phyloP scores from a whole-genome alignment of 2,329 filamentous ascomycete species.

The Fusarium longipes region DNA sequence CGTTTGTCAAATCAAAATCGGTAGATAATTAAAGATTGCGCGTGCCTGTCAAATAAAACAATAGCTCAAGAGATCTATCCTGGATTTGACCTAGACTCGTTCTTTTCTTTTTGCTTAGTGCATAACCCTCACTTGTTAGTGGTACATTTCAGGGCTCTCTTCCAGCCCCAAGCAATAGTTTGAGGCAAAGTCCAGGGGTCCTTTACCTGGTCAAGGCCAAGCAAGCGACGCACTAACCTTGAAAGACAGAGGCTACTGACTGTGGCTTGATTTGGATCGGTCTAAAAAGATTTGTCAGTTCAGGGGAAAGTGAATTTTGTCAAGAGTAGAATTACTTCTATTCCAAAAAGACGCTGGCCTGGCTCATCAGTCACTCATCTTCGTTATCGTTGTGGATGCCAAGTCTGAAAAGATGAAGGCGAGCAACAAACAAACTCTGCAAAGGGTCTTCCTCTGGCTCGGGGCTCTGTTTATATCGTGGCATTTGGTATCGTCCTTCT shows the following conservation, averaged over 20 bases:
- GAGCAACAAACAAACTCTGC: background rate
- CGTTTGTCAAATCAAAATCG: background rate
- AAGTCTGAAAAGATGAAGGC: background rate
- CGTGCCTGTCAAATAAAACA: background rate
- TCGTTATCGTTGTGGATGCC: fast-evolving
- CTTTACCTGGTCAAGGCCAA: background rate
- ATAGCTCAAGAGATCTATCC: background rate
- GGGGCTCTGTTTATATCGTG: constrained; percentile 10
- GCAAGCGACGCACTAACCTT: background rate
- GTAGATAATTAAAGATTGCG: background rate
- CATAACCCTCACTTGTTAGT: fast-evolving
- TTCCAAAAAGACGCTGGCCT: too few relatives aligned
- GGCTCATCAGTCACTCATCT: fast-evolving
- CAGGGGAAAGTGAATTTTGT: background rate
- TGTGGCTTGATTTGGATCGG: background rate
- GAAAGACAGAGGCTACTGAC: background rate
- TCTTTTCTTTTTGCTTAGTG: background rate
- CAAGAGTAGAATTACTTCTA: background rate
- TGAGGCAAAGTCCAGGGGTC: fast-evolving
- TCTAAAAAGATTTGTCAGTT: background rate
- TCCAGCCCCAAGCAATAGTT: background rate
- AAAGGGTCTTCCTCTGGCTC: constrained; percentile 14
- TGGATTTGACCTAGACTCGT: background rate
- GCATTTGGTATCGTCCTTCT: background rate
- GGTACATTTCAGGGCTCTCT: background rate